Base-by-base conservation (phyloP, 2,329 filamentous ascomycete species). In the Verticillium alfalfae region DNA sequence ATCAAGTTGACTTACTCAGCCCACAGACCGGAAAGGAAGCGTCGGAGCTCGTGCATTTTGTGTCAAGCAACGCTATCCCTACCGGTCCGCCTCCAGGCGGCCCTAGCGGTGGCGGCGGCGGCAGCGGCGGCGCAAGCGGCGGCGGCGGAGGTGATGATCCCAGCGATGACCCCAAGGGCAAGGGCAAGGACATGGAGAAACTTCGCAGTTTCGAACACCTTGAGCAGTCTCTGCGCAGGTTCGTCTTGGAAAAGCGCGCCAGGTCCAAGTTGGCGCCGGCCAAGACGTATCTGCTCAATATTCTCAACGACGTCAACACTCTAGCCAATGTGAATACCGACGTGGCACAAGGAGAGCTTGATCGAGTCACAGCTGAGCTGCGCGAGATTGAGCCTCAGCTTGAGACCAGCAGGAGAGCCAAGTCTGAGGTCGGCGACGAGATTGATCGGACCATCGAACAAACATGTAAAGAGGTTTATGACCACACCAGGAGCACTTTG, bases 191-290 rank as follows among this genome's bases (percentile, higher is more conserved):
- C 61, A 89, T 89, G 70, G 92, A 96, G 71, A 96, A 96, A 75
- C 82, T 93, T 12, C 86, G 89, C 63, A 93, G 98, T 70, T 99
- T 99, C 71, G 90, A 94, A 70, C 88, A 89, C 60, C 82, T 99
- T 5, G 95, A 99, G 75, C 87, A 91, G 66, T 95, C 95, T 3
- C 76, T 99, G 41, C 86, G 95, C 63, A 88, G 93, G 55, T 99
- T 99, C 68, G 95, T 99, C 8, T 82, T 99, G 34, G 95, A 99
- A 73, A 98, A 98, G 81, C 87, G 95, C 61, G 93, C 95, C 57
- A 87, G 93, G 36, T 98, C 95, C 9, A 99, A 99, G 78, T 84
- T 99, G 63, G 94, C 95, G 1, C 95, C 95, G 5, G 95, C 95
- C 7, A 93, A 93, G 76, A 98, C 94, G 2, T 99, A 99, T 71